These are phyloP conservation scores for Nadsonia fulvescens DNA, from an alignment of 805 yeast species.

Conservation along the genomic window DNA sequence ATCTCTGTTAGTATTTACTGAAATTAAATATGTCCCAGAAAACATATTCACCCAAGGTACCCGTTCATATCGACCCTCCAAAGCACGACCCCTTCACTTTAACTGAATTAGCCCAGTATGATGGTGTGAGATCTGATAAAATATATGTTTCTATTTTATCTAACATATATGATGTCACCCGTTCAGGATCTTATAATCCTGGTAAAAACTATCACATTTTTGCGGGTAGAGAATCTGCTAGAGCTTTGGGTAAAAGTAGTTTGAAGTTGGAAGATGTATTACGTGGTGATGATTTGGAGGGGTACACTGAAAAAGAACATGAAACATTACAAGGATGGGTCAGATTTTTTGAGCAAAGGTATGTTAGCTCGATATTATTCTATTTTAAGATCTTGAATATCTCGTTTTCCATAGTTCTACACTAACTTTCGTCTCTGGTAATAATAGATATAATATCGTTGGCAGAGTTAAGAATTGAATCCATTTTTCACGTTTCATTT, in stretches of 20 bases:
- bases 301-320: conserved; percentile 39
- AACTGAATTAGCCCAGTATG: conserved; percentile 26
- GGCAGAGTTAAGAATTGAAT: no score
- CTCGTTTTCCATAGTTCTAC: no score
- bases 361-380: no score
- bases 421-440: no score
- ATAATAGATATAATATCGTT: conserved; percentile 5
- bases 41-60: conserved; percentile 38
- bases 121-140: conserved; percentile 26
- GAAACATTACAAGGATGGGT: conserved; percentile 60
- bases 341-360: conserved; percentile 39
- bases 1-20: no score
- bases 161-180: conserved; percentile 57
- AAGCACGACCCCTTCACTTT: conserved; percentile 25
- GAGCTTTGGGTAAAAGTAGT: conserved; percentile 58
- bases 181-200: conserved; percentile 59
- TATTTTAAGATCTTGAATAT: no score
- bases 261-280: conserved; percentile 34
- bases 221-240: conserved; percentile 61
- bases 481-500: no score
- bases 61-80: conserved; percentile 36
- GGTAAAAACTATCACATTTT: conserved; percentile 55
- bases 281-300: conserved; percentile 13
- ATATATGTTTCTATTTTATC: conserved; percentile 67
- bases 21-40: no score